These are phyloP conservation scores for Exophiala xenobiotica DNA, from an alignment of 2,329 filamentous ascomycete species.

Conservation along the genomic window DNA sequence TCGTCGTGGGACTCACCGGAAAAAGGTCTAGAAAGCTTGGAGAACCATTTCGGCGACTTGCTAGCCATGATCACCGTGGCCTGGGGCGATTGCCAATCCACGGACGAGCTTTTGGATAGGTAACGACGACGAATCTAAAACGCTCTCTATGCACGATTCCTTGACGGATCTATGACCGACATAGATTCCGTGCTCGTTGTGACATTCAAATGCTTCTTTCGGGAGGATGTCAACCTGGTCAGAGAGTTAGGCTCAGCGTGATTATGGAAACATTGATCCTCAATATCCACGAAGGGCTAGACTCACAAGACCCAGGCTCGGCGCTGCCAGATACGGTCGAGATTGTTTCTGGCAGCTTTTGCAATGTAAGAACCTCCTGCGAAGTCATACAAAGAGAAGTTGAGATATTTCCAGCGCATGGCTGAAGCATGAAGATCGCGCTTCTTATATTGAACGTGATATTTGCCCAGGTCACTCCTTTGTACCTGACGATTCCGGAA, in stretches of 20 bases:
- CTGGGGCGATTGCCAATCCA: no score
- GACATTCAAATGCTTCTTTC: no score
- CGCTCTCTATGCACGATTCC: background rate
- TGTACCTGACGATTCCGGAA: background rate
- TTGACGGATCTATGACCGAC: background rate
- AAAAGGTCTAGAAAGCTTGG: constrained; percentile 8
- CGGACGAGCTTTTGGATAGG: no score
- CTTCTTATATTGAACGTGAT: no score
- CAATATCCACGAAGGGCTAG: background rate
- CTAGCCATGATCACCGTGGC: background rate
- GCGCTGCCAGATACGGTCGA: background rate
- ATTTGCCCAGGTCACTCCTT: no score
- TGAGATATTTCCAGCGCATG: no score
- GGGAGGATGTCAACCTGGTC: no score
- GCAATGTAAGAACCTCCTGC: no score
- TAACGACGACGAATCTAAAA: background rate
- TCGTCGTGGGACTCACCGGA: background rate
- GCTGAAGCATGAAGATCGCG: no score
- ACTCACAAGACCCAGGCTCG: background rate
- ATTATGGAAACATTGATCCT: constrained; percentile 3
- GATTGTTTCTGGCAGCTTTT: no score
- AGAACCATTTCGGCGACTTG: constrained; percentile 16
- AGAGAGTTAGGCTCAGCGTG: background rate
- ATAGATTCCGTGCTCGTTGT: background rate
- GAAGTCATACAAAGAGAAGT: no score